Base-by-base conservation (phyloP, 108 stramenopile genomes). In the Skeletonema marinoi region DNA sequence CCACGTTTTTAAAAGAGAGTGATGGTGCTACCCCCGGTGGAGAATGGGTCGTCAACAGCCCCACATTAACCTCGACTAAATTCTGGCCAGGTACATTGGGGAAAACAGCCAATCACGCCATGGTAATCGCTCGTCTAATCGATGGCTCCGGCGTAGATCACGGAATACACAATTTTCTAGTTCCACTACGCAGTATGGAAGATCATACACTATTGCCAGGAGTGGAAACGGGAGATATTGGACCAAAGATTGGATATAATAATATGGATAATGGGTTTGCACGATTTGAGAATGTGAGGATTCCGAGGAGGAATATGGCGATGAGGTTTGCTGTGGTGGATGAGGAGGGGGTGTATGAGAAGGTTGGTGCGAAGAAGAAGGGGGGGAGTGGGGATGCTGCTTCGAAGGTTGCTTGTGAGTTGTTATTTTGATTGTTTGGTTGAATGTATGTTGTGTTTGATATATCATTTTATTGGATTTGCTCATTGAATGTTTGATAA, bases 81-180 rank as follows among this genome's bases (percentile, higher is more conserved):
- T 97, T 96, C 83, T 99, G 98, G 98, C 98, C 97, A 33, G 97
- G 97, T 6, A 96, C 95, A 3, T 65, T 98, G 66, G 98, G 98
- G 3, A 86, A 88, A 30, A 97, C 96, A 6, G 97, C 96, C 76
- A 99, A 92, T 74, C 96, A 98, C 71, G 97, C 97, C 65, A 97
- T 98, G 92, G 97, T 99, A 17, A 98, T 97, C 78, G 98, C 98
- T 11, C 96, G 89, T 31, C 83, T 98, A 30, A 93, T 99, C 64
- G 94, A 97, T 75, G 96, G 93, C 1, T 63, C 88, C 8, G 95
- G 94, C 16, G 75, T 78, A 29, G 85, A 87, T 77, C 86, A 84
- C 25, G 98, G 98, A 21, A 91, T 97, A 50, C 97, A 98, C 80
- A 97, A 96, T 75, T 99, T 99, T 75, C 76, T 99, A 31, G 97